Base-by-base conservation (phyloP, 495 filamentous ascomycete species). In the Aspergillus mulundensis region DNA sequence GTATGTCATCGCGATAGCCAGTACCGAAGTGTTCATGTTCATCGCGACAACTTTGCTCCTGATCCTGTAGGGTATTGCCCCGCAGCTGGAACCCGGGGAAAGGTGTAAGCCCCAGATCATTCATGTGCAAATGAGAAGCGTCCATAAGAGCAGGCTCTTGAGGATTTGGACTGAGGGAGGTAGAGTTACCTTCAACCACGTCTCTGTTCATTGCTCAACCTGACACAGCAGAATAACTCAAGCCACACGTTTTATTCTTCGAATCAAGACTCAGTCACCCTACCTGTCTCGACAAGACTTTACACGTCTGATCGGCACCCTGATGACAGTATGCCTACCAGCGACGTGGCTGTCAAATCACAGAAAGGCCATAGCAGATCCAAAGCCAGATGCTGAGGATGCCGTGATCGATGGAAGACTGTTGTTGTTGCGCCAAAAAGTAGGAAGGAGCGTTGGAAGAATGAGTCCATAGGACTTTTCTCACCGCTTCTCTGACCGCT, bases 81-180 rank as follows among this genome's bases (percentile, higher is more conserved):
- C 67, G 65, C 63, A 58, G 61, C 60, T 70, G 68, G 41, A 67
- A 69, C 59, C 68, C 65, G 61, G 71, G 71, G 70, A 64, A 53
- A 67, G 66, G 70, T 75, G 72, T 75, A 75, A 75, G 72, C 70
- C 70, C 72, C 70, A 70, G 70, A 66, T 75, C 67, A 66, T 63
- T 65, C 48, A 66, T 54, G 63, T 65, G 42, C 54, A 63, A 39
- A 57, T 57, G 54, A 54, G 64, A 51, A 53, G 60, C 28, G 60
- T 46, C 56, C 53, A 56, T 62, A 54, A 45, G 51, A 46, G 58
- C 52, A 36, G 23, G 34, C 51, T 55, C 62, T 48, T 58, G 61
- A 42, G 56, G 53, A 43, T 58, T 53, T 32, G 59, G 24, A 38
- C 50, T 52, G 46, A 62, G 61, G 63, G 66, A 73, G 67, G 70